Base-by-base conservation (phyloP, 805 yeast genomes). In the Isabelozyma pseudorhagii region DNA sequence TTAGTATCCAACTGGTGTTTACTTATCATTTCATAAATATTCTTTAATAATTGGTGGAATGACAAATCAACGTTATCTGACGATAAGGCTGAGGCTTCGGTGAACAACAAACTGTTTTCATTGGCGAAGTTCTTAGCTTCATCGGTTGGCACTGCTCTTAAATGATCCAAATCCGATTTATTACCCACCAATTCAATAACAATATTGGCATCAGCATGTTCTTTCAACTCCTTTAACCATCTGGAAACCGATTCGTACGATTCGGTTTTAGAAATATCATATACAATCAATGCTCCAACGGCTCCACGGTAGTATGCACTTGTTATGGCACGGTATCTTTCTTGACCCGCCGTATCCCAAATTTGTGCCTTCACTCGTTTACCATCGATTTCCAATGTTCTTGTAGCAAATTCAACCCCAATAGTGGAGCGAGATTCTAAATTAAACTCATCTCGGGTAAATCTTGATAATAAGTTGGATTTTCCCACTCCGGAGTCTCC, bases 291-390 rank as follows among this genome's bases (percentile, higher is more conserved):
- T 4, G 98, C 98, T 52, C 99, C 99, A 48, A 92, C 97, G 1
- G 99, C 98, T 40, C 98, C 99, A 66, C 99, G 82, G 69, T 93
- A 93, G 74, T 93, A 93, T 5, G 98, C 98, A 50, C 94, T 85
- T 31, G 99, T 94, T 68, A 93, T 93, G 42, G 99, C 98, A 61
- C 99, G 83, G 77, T 94, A 93, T 69, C 99, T 84, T 71, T 93
- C 99, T 75, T 93, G 99, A 53, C 99, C 99, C 2, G 99, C 99
- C 38, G 99, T 93, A 71, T 93, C 99, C 99, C 99, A 93, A 59
- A 91, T 86, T 71, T 90, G 96, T 4, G 96, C 93, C 68, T 89
- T 89, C 58, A 89, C 86, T 65, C 89, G 74, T 63, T 87, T 87
- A 41, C 90, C 91, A 56, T 87, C 93, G 54, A 88, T 84, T 61